These are phyloP conservation scores for Circinella umbellata DNA, from an alignment of 371 early-diverging fungal genomes.

Conservation along the genomic window DNA sequence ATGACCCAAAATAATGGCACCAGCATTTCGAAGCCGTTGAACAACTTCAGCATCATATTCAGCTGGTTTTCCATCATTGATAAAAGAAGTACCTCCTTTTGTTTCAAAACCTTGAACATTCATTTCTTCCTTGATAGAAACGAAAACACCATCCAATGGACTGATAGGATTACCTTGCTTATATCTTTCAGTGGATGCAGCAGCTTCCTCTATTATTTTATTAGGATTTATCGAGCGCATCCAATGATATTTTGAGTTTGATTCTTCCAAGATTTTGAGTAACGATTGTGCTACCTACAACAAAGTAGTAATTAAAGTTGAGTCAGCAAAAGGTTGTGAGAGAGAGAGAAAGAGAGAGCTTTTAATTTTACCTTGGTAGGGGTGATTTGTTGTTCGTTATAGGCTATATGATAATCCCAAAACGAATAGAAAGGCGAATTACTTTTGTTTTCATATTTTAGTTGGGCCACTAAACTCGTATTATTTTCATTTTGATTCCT, in stretches of 20 bases:
- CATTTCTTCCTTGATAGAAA: constrained; percentile 65
- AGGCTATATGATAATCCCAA: constrained; percentile 44
- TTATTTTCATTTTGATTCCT: constrained; percentile 7
- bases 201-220: constrained; percentile 57
- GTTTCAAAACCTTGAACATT: constrained; percentile 61
- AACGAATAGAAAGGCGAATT: constrained; percentile 33
- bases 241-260: constrained; percentile 30
- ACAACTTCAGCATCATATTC: constrained; percentile 52
- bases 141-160: constrained; percentile 70
- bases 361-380: constrained; percentile 27
- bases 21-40: constrained; percentile 50
- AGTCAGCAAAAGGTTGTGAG: neutral
- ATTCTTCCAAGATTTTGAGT: constrained; percentile 20
- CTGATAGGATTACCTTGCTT: constrained; percentile 51
- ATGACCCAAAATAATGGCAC: constrained; percentile 66
- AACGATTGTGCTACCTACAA: constrained; percentile 37
- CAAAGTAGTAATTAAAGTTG: neutral
- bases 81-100: constrained; percentile 65
- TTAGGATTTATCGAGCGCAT: constrained; percentile 40
- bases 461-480: neutral
- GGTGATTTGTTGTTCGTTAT: constrained; percentile 27
- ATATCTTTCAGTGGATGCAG: constrained; percentile 62
- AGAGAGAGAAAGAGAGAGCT: no score
- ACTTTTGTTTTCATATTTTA: neutral
- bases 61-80: constrained; percentile 63